Evolutionary conservation across 2,329 filamentous ascomycete genomes (phyloP), one percentile per base, ranked within the genome.

Genomic region (Sarocladium strictum): DNA sequence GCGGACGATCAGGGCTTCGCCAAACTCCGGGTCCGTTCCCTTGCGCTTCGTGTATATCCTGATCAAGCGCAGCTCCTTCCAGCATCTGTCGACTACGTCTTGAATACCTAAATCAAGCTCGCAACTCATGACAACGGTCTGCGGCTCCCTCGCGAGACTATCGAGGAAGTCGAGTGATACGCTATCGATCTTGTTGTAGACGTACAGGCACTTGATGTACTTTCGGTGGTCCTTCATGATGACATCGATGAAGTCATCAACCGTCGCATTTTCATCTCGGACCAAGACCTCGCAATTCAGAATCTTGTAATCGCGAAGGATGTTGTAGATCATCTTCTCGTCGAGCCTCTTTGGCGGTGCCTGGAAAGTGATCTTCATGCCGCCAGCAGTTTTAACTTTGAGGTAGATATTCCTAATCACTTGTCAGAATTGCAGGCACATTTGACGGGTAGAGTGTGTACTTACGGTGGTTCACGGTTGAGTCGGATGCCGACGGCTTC

Each of bases 141-240:
- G 79, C 2, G 91, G 90, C 73, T 99, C 95, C 57, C 91, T 86
- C 4, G 95, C 94, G 21, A 99, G 79, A 67, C 87, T 85, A 76
- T 99, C 89, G 49, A 99, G 82, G 72, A 95, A 96, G 68, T 97
- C 91, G 60, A 99, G 82, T 40, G 88, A 93, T 57, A 99, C 89
- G 69, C 84, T 87, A 75, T 99, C 94, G 74, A 99, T 96, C 76
- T 99, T 99, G 86, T 99, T 99, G 84, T 99, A 99, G 29, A 97
- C 93, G 73, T 99, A 99, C 29, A 99, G 80, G 67, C 90, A 86
- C 69, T 79, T 84, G 76, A 99, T 97, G 77, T 99, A 99, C 72
- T 96, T 99, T 67, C 94, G 80, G 76, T 99, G 94, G 67, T 97
- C 90, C 72, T 94, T 96, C 93, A 97, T 97, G 72, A 99, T 97